phyloP scores from a whole-genome alignment of 1,284 basidiomycete genomes.

The Irpex sp. region DNA sequence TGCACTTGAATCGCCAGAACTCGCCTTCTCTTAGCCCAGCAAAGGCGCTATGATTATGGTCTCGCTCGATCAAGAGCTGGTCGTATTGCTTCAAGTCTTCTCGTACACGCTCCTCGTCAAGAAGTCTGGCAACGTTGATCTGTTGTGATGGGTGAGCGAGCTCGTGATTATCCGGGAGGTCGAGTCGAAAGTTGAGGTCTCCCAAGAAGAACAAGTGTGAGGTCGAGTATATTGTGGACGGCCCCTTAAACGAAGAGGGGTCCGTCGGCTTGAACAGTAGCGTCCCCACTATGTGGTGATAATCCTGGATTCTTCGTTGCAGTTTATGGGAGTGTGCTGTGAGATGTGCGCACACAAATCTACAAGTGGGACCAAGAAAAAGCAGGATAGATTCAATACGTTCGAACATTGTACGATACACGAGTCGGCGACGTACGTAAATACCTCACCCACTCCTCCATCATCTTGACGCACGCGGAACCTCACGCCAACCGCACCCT shows the following conservation, averaged over 20 bases:
- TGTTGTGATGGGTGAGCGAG: conserved; percentile 29
- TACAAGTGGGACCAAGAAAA: conserved; percentile 29
- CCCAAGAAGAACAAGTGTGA: conserved; percentile 87
- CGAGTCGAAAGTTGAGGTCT: conserved; percentile 88
- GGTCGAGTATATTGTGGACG: conserved; percentile 71
- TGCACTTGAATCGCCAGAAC: conserved; percentile 84
- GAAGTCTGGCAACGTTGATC: conserved; percentile 39
- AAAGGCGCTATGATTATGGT: conserved; percentile 58
- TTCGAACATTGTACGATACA: background rate
- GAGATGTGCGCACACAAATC: conserved; percentile 92
- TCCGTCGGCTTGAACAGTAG: conserved; percentile 73
- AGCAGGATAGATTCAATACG: background rate
- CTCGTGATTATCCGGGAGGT: conserved; percentile 41
- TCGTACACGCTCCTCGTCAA: conserved; percentile 49
- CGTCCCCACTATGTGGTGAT: conserved; percentile 75
- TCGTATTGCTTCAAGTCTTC: conserved; percentile 73
- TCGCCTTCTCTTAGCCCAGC: conserved; percentile 77
- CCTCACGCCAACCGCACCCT: conserved; percentile 89
- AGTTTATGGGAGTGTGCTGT: conserved; percentile 82
- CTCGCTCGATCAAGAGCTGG: conserved; percentile 66
- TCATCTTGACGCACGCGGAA: conserved; percentile 65
- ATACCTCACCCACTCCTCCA: conserved; percentile 64
- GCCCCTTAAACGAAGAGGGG: conserved; percentile 28
- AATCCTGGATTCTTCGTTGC: conserved; percentile 74
- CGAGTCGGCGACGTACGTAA: conserved; percentile 62